Evolutionary conservation across 2,329 filamentous ascomycete genomes (phyloP), one percentile per base, ranked within the genome.

Genomic region (Claviceps digitariae): DNA sequence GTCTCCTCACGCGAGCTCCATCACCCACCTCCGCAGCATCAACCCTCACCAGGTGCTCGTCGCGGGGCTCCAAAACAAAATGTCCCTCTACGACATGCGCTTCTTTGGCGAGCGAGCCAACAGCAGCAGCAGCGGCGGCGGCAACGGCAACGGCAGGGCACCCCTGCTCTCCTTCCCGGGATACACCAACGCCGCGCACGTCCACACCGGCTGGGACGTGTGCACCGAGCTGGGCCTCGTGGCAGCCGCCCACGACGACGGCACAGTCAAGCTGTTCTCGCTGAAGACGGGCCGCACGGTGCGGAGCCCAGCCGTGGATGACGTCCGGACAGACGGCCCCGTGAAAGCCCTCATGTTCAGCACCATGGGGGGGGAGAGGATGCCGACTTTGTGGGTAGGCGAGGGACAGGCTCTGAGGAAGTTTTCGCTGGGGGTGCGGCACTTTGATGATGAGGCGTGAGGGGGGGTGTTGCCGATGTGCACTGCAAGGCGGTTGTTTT

Each of bases 31-130:
- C 34, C 70, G 70, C 36, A 71, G 74, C 51, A 59, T 81, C 2
- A 72, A 73, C 49, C 63, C 66, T 8, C 65, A 79, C 58, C 73
- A 76, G 46, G 66, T 82, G 21, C 66, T 84, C 2, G 74, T 75
- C 3, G 73, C 77, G 0, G 78, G 79, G 1, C 64, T 80, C 2
- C 59, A 65, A 34, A 71, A 69, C 60, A 67, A 61, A 52, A 75
- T 84, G 67, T 69, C 69, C 1, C 64, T 82, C 5, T 84, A 81
- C 59, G 81, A 84, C 57, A 56, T 77, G 34, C 77, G 81, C 1
- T 79, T 71, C 57, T 51, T 60, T 23, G 53, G 51, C 41, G 43
- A 50, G 25, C 55, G 55, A 5, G 46, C 58, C 1, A 59, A 61
- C 51, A 56, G 58, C 8, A 59, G 58, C 8, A 59, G 65, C 0